Base-by-base conservation (phyloP, 345 rosid genomes). In the Citrus inodora region DNA sequence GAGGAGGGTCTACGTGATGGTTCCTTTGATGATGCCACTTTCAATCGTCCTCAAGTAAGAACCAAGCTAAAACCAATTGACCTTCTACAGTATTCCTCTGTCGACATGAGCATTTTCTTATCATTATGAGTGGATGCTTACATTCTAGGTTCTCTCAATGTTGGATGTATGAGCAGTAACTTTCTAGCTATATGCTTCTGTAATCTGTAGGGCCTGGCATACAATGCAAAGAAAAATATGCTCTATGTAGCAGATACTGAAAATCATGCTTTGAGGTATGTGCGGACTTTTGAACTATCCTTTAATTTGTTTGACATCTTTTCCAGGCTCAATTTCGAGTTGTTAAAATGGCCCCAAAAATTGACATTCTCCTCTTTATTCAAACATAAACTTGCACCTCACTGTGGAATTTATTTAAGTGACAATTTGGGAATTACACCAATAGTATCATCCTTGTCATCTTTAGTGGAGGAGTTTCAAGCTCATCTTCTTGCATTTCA, bases 241-340 rank as follows among this genome's bases (percentile, higher is more conserved):
- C 92, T 95, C 53, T 95, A 93, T 85, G 95, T 93, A 70, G 98
- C 97, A 46, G 98, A 95, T 82, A 93, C 99, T 1, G 98, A 95
- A 87, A 95, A 92, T 79, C 99, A 95, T 83, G 98, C 98, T 85
- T 82, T 95, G 86, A 92, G 99, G 98, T 91, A 80, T 27, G 78
- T 70, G n/a, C 60, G 14, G 51, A 64, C 69, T 75, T 78, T 40
- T 70, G 38, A 78, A 59, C n/a, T 61, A 51, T 62, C 33, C 38
- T 68, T 51, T 40, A 40, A 73, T 16, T 75, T 38, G 37, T 32
- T 74, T 70, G 58, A 61, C 55, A 70, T 62, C 67, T 66, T 58
- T 35, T 51, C 27, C 37, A 32, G 65, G 70, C 38, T 48, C 33
- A 59, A 21, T 70, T 74, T 70, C 37, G 30, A 1, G 13, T 17